A percentile compares a stretch with the other conserved stretches of the same genome.
phyloP scores from a whole-genome alignment of 148 eudicot species.

The Pouteria glomerata region DNA sequence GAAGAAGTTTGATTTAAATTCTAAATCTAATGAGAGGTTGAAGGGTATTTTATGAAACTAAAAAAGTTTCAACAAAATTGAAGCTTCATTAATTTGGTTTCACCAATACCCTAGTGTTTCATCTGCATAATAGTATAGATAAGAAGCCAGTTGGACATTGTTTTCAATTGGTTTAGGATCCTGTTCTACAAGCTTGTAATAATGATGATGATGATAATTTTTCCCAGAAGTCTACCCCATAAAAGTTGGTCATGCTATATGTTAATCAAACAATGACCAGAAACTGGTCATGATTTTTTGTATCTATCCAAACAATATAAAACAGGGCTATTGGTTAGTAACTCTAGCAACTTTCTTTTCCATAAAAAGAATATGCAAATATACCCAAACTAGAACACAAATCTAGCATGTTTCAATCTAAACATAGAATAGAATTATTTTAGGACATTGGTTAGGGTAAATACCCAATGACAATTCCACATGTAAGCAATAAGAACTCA shows the following conservation, averaged over 20 bases:
- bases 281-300: background rate
- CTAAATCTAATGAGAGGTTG: too few relatives aligned
- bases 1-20: too few relatives aligned
- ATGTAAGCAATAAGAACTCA: background rate
- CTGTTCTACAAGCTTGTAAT: background rate
- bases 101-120: too few relatives aligned
- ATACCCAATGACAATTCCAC: background rate
- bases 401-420: background rate
- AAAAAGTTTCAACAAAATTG: too few relatives aligned
- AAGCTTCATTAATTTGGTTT: too few relatives aligned
- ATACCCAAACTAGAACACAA: too few relatives aligned
- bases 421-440: background rate
- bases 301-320: background rate
- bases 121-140: too few relatives aligned
- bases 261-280: background rate
- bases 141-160: background rate
- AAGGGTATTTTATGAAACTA: too few relatives aligned
- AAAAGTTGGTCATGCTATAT: background rate
- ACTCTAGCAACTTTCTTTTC: background rate
- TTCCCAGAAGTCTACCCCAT: background rate
- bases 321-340: background rate
- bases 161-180: background rate
- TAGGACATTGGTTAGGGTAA: too few relatives aligned
- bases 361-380: background rate
- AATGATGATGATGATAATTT: background rate